Conservation (phyloP, 2,329 filamentous ascomycete genomes). For the Thelonectria olida region DNA sequence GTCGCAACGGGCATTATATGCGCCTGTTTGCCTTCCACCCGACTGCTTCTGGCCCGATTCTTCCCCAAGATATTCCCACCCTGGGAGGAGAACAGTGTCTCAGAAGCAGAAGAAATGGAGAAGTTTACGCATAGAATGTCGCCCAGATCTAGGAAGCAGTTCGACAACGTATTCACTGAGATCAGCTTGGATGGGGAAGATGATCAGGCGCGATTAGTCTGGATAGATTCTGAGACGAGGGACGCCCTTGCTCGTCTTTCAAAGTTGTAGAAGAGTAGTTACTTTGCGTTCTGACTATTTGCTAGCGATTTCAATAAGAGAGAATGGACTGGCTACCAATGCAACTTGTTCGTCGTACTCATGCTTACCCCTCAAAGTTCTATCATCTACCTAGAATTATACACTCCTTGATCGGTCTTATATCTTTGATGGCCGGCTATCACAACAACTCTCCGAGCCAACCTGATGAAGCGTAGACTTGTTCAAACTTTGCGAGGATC, state of each 20-base stretch:
- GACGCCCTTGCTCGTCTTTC: not conserved
- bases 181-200: not conserved
- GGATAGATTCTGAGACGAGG: not conserved
- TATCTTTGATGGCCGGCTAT: no score
- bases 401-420: no score
- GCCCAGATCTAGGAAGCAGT: not conserved
- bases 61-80: not conserved
- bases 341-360: no score
- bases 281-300: no score
- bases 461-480: slow-evolving; percentile 11
- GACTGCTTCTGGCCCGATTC: not conserved
- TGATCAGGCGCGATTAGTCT: not conserved
- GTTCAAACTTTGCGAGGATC: slow-evolving; percentile 12
- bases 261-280: not conserved
- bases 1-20: slow-evolving; percentile 48
- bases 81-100: not conserved
- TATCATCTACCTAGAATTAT: no score
- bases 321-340: no score
- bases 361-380: no score
- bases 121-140: not conserved
- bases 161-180: not conserved
- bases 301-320: no score
- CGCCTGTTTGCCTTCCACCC: not conserved
- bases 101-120: not conserved
- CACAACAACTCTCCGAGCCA: slow-evolving; percentile 11